Base-by-base conservation (phyloP, 176 grass and related monocot species). In the Tillandsia leiboldiana region DNA sequence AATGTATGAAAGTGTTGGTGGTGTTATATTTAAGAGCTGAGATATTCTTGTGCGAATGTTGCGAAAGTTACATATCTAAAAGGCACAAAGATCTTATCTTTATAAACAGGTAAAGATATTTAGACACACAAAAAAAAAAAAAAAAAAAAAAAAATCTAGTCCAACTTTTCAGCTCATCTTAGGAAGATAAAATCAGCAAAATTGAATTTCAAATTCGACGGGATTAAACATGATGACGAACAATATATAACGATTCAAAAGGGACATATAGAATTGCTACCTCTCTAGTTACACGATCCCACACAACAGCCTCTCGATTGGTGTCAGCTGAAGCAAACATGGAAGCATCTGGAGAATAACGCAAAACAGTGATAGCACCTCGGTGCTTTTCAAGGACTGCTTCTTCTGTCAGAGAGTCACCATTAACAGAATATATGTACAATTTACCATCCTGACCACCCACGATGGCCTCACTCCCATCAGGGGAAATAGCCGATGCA, bases 271-370 rank as follows among this genome's bases (percentile, higher is more conserved):
- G 4, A 72, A 62, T 6, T 12, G 63, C 28, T 82, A 97, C 94
- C 94, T 97, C 94, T 83, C 77, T 82, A 69, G 82, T 93, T 73
- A 66, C 64, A 52, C 84, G 68, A 76, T 97, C 94, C 94, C 94
- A 97, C 54, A 87, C 94, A 70, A 92, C 94, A 81, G 94, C 94
- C 83, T 97, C 94, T 72, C 94, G 85, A 48, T 97, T 97, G 57
- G 75, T 53, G 83, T 97, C 94, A 69, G 82, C 89, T 77, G 89
- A 92, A 79, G 86, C 84, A 87, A 90, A 97, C 94, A 97, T 93
- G 57, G 89, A 90, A 90, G 83, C 79, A 66, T 97, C 94, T 63
- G 82, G 94, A 1, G 89, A 97, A 67, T 97, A 97, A 59, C 82
- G 78, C 81, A 97, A 87, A 68, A 26, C 62, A 67, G 94, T 97